Base-by-base conservation (phyloP, 2,329 filamentous ascomycete species). In the Catunica adiposa region DNA sequence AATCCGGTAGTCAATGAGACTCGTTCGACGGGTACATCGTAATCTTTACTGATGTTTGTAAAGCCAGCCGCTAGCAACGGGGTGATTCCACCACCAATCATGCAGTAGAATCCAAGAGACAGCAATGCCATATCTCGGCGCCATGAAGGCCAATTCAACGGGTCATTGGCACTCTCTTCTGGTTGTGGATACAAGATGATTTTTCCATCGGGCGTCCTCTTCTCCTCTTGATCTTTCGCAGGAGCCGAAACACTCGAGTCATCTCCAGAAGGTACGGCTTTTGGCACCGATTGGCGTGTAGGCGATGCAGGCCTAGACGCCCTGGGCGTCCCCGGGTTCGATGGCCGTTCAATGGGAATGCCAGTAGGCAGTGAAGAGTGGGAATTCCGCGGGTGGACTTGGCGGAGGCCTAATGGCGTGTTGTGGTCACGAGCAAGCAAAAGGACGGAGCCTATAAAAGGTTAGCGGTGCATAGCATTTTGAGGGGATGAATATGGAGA, bases 171-270 rank as follows among this genome's bases (percentile, higher is more conserved):
- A 0, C 86, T 89, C 53, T 96, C 89, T 58, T 96, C 89, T 0
- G 90, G 90, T 65, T 97, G 90, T 0, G 90, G 90, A 0, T 94
- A 84, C 14, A 97, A 72, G 56, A 97, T 88, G 62, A 96, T 88
- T 17, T 44, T 44, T 15, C 89, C 89, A 65, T 95, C 84, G 37
- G 76, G 69, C 1, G 89, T 95, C 61, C 75, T 83, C 72, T 96
- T 96, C 69, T 71, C 71, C 66, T 67, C 51, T 66, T 61, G 17
- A 60, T 60, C 5, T 61, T 37, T 51, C n/a, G 59, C 20, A 51
- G 61, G 44, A 22, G 56, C 55, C 59, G 59, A 44, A 52, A 40
- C 51, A 22, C 61, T 50, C 6, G 54, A 23, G 1, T 46, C 34
- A 5, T 59, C 53, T 14, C 57, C 56, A 11, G 53, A 22, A 22